Base-by-base conservation (phyloP, 805 yeast species). In the Pichia nakasei region DNA sequence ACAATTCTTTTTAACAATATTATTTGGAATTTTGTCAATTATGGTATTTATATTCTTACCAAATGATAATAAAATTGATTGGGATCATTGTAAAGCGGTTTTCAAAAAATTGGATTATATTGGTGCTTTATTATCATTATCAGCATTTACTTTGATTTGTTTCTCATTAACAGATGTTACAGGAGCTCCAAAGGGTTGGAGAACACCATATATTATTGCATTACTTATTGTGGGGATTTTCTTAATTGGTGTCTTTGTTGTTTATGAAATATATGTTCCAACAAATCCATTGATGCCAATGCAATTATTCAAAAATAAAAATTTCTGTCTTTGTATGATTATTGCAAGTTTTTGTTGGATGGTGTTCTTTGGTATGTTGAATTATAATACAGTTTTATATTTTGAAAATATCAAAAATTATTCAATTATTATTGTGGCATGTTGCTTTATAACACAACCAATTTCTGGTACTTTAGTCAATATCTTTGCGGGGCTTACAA, bases 201-300 rank as follows among this genome's bases (percentile, higher is more conserved):
- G 53, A 35, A 69, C 76, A 11, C 67, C 70, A 0, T 72, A 72
- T 49, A 71, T 73, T 47, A 59, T 70, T 44, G 72, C 68, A 5
- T 56, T 66, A 4, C 41, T 72, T n/a, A 54, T 72, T 18, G 58
- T 70, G 8, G 73, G 75, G 1, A 50, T 64, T 7, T 43, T 52
- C 1, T 43, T 69, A n/a, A 48, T 72, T 18, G 53, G 55, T 1
- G 53, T 44, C 0, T 64, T 69, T 38, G 61, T 60, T 3, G 12
- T 66, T 9, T 70, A 65, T 49, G 76, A 73, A 52, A 37, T 50
- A 3, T 63, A 63, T 36, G 44, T 68, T 1, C 69, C 75, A 1
- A 37, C 46, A 35, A 52, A 56, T n/a, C 76, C 78, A n/a, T 52
- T 73, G 18, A 68, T 72, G 70, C 77, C 77, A 11, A 64, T 70